These are phyloP conservation scores for Phytophthora pseudosyringae DNA, from an alignment of 352 stramenopile genomes.

Conservation along the genomic window DNA sequence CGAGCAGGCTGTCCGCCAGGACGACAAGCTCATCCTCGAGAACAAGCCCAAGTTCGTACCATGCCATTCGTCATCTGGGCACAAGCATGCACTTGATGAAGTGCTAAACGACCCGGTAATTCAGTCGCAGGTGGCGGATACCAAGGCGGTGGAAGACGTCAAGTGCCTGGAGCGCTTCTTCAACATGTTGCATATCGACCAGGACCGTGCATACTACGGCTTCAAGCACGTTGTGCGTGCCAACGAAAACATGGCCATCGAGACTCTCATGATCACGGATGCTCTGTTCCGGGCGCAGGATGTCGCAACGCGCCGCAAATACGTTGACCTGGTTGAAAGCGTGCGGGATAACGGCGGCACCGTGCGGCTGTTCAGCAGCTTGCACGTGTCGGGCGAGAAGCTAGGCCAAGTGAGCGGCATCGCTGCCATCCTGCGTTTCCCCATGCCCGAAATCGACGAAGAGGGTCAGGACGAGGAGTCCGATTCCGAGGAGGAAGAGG, in stretches of 20 bases:
- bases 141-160: slow-evolving; percentile 94
- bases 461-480: slow-evolving; percentile 77
- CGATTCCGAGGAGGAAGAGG: slow-evolving; percentile 47
- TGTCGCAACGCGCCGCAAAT: slow-evolving; percentile 89
- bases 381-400: slow-evolving; percentile 96
- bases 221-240: slow-evolving; percentile 94
- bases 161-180: slow-evolving; percentile 95
- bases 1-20: slow-evolving; percentile 90
- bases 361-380: slow-evolving; percentile 94
- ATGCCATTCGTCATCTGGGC: slow-evolving; percentile 94
- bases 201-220: slow-evolving; percentile 97
- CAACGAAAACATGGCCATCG: slow-evolving; percentile 94
- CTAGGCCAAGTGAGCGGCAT: slow-evolving; percentile 95
- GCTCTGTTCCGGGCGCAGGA: slow-evolving; percentile 94
- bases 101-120: slow-evolving; percentile 94
- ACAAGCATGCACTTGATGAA: slow-evolving; percentile 98
- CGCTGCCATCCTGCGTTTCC: slow-evolving; percentile 96
- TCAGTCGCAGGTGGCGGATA: slow-evolving; percentile 94
- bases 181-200: slow-evolving; percentile 95
- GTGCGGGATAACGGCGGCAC: slow-evolving; percentile 91
- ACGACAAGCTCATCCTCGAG: slow-evolving; percentile 95
- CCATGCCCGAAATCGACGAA: slow-evolving; percentile 96
- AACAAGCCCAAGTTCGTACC: slow-evolving; percentile 98
- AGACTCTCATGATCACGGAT: slow-evolving; percentile 96
- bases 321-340: slow-evolving; percentile 95